Percentiles rank a stretch among this genome's conserved stretches.
Evolutionary conservation across 805 yeast genomes (phyloP).

Genomic region (Dipodascus geniculatus): DNA sequence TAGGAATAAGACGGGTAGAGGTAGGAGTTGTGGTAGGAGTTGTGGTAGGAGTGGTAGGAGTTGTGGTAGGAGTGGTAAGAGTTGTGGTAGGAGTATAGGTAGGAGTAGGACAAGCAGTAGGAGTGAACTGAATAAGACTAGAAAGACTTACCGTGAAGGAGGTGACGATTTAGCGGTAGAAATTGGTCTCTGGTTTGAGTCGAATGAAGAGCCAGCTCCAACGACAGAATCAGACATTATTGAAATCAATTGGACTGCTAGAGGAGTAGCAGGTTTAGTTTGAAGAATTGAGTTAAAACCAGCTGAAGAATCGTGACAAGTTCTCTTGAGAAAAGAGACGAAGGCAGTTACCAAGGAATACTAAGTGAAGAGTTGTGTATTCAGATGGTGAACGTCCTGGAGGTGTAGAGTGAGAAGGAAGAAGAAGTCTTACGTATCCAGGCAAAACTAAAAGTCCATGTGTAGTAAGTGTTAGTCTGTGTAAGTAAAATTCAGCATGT

Average conservation of each 20-base stretch:
- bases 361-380: no score
- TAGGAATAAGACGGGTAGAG: conserved; percentile 5
- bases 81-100: conserved; percentile 10
- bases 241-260: background rate
- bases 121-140: no score
- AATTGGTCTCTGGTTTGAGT: conserved; percentile 8
- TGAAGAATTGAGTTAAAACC: no score
- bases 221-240: conserved; percentile 11
- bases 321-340: no score
- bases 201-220: conserved; percentile 19
- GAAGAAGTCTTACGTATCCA: no score
- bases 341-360: no score
- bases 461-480: background rate
- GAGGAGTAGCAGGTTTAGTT: no score
- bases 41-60: no score
- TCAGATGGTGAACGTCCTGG: no score
- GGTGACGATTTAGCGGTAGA: background rate
- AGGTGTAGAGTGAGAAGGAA: background rate
- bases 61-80: no score
- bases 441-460: no score
- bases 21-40: conserved; percentile 14
- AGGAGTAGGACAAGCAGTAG: conserved; percentile 11
- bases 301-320: no score
- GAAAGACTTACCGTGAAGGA: background rate
- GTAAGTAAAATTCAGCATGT: background rate